These are phyloP conservation scores for Picea sitchensis DNA, from an alignment of 75 land plant species.

Conservation along the genomic window DNA sequence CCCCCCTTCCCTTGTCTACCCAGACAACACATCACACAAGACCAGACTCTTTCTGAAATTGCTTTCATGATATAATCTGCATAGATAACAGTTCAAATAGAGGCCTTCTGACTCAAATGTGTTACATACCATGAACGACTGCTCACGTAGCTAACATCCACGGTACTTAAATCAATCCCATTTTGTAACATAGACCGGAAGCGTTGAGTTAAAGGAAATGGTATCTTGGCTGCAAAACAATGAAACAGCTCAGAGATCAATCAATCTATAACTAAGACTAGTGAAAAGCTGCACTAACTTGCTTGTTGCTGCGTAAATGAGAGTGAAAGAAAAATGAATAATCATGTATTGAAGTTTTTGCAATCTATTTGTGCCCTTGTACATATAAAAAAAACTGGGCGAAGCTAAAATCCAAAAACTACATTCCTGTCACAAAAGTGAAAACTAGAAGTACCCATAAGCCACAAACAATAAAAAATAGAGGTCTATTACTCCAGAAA, in stretches of 20 bases:
- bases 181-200: conserved; percentile 93
- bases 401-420: neutral
- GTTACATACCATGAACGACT: conserved; percentile 90
- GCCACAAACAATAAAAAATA: neutral
- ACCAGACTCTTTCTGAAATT: neutral
- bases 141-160: conserved; percentile 99
- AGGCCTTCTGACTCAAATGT: neutral
- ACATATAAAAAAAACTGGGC: too few species aligned
- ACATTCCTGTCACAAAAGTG: neutral
- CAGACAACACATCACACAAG: neutral
- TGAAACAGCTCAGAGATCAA: neutral
- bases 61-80: neutral
- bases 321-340: neutral
- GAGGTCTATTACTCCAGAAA: neutral
- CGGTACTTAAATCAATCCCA: conserved; percentile 97
- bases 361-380: neutral
- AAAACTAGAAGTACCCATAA: neutral
- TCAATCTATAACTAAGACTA: neutral
- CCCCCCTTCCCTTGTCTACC: neutral
- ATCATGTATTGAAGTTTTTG: neutral
- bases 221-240: conserved; percentile 76
- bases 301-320: neutral
- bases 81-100: neutral
- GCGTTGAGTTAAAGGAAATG: conserved; percentile 93
- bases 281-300: neutral